Percentiles rank a stretch among this genome's conserved stretches.
phyloP scores from a whole-genome alignment of 352 stramenopile genomes.

The Phytophthora brassicae region DNA sequence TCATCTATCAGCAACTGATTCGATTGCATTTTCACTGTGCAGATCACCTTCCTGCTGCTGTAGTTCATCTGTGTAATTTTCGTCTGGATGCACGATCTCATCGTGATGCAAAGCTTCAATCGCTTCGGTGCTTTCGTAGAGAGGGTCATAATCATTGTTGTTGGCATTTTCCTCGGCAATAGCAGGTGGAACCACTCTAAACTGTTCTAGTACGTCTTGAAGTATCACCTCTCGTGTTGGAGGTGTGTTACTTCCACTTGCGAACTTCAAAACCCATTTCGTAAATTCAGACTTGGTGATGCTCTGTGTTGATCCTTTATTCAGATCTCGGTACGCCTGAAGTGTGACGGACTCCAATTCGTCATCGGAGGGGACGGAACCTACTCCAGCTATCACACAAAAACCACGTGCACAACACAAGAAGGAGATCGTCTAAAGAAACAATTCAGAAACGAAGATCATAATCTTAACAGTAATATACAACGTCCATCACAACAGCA shows the following conservation, averaged over 20 bases:
- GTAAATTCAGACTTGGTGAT: conserved; percentile 68
- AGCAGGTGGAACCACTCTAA: conserved; percentile 15
- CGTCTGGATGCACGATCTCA: neutral
- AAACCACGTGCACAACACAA: conserved; percentile 57
- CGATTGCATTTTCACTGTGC: neutral
- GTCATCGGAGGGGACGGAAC: conserved; percentile 53
- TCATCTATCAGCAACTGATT: neutral
- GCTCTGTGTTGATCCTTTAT: conserved; percentile 52
- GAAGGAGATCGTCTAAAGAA: conserved; percentile 58
- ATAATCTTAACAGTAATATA: neutral
- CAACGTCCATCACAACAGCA: neutral
- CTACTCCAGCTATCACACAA: conserved; percentile 49
- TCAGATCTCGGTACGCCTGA: conserved; percentile 59
- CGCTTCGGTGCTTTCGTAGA: neutral
- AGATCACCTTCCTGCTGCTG: neutral
- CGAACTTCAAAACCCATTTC: conserved; percentile 50
- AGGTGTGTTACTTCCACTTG: conserved; percentile 11
- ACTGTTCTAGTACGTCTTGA: conserved; percentile 31
- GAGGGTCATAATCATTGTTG: neutral
- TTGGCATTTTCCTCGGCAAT: neutral
- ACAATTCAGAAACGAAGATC: neutral
- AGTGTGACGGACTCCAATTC: conserved; percentile 58
- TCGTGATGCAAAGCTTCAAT: neutral
- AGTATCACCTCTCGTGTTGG: conserved; percentile 29
- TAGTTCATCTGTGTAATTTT: neutral